Evolutionary conservation across 192 early-diverging fungal genomes (phyloP), one percentile per base, ranked within the genome.

Genomic region (Entomortierella lignicola): DNA sequence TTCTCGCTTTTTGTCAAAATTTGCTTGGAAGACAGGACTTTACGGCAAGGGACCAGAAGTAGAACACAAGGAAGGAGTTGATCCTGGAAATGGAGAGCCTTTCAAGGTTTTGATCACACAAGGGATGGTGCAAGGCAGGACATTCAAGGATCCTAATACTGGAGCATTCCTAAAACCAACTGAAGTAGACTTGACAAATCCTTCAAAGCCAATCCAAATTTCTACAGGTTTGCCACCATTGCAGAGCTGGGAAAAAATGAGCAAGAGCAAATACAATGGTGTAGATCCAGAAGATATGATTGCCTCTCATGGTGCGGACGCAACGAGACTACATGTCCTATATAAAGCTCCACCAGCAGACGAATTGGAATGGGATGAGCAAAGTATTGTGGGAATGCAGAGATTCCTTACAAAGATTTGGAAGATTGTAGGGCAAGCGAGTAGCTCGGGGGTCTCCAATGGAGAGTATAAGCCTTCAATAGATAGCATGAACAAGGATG

Each of bases 221-320:
- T 72, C 79, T 7, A 93, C 91, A 7, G 91, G 92, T 56, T 55
- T 87, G 52, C 23, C 57, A 12, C 88, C 93, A 0, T 61, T 77
- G 7, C 73, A 89, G 26, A 85, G 90, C 30, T 94, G 86, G 69
- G 97, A 99, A 72, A 99, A 99, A 69, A 99, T 99, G 97, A 95
- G 93, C 66, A 99, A 97, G 80, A 95, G 94, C 47, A 99, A 99
- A 83, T 91, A 91, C 73, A 99, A 99, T 63, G 97, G 97, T 42
- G 90, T 96, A 6, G 92, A 97, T 67, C 97, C 97, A 3, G 80
- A 83, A 44, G 89, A 88, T 34, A 81, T 93, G 37, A 84, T 94
- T 32, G 63, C 77, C 2, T 55, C 75, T 15, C 85, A 92, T 69
- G 97, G 97, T 5, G 90, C 91, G 10, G 96, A 99, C 80, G 90